Base-by-base conservation (phyloP, 2,329 filamentous ascomycete species). In the Cladophialophora bantiana region DNA sequence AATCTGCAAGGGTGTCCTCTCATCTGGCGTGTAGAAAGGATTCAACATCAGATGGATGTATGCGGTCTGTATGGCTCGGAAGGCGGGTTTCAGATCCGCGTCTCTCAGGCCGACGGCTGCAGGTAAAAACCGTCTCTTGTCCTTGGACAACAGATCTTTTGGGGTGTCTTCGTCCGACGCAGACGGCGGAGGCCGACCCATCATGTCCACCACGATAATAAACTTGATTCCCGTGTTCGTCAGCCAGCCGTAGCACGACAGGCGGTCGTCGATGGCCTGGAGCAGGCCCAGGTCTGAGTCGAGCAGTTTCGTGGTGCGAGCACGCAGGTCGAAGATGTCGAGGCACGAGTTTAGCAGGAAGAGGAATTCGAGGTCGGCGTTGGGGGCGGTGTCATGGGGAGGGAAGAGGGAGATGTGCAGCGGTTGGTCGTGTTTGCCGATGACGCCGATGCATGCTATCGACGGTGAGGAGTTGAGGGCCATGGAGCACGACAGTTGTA, bases 381-480 rank as follows among this genome's bases (percentile, higher is more conserved):
- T 81, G 13, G 59, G 12, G 2, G 9, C 13, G 18, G 59, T 54
- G 75, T 86, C 83, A 83, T 91, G 86, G 55, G 89, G 90, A 59
- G 93, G 91, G 80, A 97, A 97, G 77, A 96, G 88, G 68, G 92
- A 89, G 74, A 97, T 91, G 81, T 98, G 94, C 71, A 98, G 90
- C 66, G 94, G 95, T 77, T 97, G 97, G 82, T 98, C 96, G 79
- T 96, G 91, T 81, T 95, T 93, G 73, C 95, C 94, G 74, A 99
- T 96, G 60, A 98, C 85, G 79, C 93, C 94, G 74, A 99, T 89
- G 77, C 94, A 97, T 79, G 93, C 94, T 79, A 98, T 95, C 40
- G 90, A 92, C 35, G 94, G 90, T 63, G 78, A 76, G 45, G 82
- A 67, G 45, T 70, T 70, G 54, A 71, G 61, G 26, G 67, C 69